Conservation (phyloP, 345 rosid genomes). For the Turritis glabra region DNA sequence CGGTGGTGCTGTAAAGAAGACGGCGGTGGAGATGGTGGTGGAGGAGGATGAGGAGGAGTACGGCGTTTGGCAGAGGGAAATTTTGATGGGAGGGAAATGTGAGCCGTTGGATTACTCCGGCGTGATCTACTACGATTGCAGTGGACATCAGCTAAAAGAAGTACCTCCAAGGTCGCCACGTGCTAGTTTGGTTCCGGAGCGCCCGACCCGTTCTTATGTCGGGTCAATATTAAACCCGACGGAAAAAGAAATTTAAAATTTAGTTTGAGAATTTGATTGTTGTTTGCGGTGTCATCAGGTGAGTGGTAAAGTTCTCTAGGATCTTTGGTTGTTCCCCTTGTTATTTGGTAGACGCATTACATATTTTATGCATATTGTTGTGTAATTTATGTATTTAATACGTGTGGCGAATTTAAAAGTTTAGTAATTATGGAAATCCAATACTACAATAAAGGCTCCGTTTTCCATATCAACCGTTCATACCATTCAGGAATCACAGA, state of each 20-base stretch:
- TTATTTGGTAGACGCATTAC: constrained; percentile 14
- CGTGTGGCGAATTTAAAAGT: constrained; percentile 1
- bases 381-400: constrained; percentile 5
- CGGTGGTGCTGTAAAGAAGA: constrained; percentile 24
- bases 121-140: constrained; percentile 76
- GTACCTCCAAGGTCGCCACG: constrained; percentile 78
- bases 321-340: neutral
- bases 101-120: constrained; percentile 91
- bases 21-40: constrained; percentile 6
- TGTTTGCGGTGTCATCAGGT: constrained; percentile 6
- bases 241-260: constrained; percentile 21
- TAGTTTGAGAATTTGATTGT: constrained; percentile 13
- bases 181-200: constrained; percentile 65
- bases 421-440: neutral
- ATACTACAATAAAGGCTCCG: neutral
- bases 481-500: neutral
- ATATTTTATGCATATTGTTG: constrained; percentile 8
- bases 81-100: constrained; percentile 94
- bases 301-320: constrained; percentile 19
- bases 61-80: constrained; percentile 85
- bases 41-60: constrained; percentile 62
- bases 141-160: constrained; percentile 61
- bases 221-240: constrained; percentile 37
- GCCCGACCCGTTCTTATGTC: constrained; percentile 26
- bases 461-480: constrained; percentile 14